Conservation (phyloP, 768 basidiomycete species). For the Rhodosporidiobolus sp. region DNA sequence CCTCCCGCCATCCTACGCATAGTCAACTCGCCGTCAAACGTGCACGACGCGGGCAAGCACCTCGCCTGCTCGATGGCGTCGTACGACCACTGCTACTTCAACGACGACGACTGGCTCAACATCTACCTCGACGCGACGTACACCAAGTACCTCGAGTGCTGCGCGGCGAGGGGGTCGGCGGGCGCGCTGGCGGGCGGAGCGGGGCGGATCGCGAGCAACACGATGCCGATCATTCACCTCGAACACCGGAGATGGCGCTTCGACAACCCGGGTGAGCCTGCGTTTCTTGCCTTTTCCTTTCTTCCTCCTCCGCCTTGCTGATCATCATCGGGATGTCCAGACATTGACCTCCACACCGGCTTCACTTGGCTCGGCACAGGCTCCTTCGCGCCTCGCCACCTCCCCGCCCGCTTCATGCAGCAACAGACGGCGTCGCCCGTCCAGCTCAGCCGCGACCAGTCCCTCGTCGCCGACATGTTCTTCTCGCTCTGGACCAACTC, state of each 20-base stretch:
- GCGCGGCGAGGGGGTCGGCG: background rate
- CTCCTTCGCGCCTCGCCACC: conserved; percentile 16
- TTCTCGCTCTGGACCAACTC: conserved; percentile 40
- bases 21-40: conserved; percentile 35
- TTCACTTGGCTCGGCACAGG: conserved; percentile 36
- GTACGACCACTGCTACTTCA: conserved; percentile 35
- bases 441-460: conserved; percentile 10
- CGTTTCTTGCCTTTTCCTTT: too few relatives aligned
- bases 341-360: conserved; percentile 28
- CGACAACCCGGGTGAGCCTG: conserved; percentile 24
- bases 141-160: conserved; percentile 32
- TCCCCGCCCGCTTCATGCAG: conserved; percentile 26
- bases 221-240: conserved; percentile 26
- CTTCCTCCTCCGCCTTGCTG: background rate
- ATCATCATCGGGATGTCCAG: background rate
- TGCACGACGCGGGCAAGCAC: conserved; percentile 32
- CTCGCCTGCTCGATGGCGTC: conserved; percentile 35
- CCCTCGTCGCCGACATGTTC: conserved; percentile 29
- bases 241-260: conserved; percentile 34
- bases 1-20: conserved; percentile 20
- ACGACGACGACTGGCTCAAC: conserved; percentile 36
- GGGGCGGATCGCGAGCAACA: conserved; percentile 26
- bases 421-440: conserved; percentile 22
- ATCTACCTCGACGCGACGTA: conserved; percentile 37
- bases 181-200: background rate